phyloP scores from a whole-genome alignment of 2,329 filamentous ascomycete genomes.

The Cladorrhinum sp. region DNA sequence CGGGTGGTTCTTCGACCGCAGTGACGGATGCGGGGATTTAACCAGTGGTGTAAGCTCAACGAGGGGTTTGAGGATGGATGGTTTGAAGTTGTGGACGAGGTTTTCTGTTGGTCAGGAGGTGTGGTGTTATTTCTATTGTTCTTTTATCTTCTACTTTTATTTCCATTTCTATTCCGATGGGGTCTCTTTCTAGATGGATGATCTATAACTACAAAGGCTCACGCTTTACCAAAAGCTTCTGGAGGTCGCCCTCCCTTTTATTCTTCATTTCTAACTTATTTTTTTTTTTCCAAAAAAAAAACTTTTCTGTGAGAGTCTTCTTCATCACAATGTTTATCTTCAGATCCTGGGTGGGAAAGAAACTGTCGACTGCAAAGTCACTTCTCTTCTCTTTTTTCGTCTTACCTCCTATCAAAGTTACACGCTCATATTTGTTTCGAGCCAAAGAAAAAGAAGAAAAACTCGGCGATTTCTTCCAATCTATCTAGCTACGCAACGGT shows the following conservation, averaged over 20 bases:
- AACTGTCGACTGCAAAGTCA: background rate
- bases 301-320: background rate
- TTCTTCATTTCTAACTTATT: background rate
- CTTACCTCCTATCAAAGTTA: background rate
- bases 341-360: no score
- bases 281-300: no score
- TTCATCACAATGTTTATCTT: no score
- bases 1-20: background rate
- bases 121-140: slow-evolving; percentile 19
- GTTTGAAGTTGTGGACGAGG: no score
- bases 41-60: no score
- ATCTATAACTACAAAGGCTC: slow-evolving; percentile 8
- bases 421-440: background rate
- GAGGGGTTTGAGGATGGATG: background rate
- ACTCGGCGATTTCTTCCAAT: background rate
- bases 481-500: background rate
- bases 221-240: slow-evolving; percentile 12
- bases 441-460: no score
- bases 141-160: background rate
- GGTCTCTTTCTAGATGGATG: background rate
- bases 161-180: background rate
- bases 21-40: background rate
- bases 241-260: background rate
- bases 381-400: background rate
- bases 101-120: no score